phyloP scores from a whole-genome alignment of 2,329 filamentous ascomycete genomes.

The Dactylella cylindrospora region DNA sequence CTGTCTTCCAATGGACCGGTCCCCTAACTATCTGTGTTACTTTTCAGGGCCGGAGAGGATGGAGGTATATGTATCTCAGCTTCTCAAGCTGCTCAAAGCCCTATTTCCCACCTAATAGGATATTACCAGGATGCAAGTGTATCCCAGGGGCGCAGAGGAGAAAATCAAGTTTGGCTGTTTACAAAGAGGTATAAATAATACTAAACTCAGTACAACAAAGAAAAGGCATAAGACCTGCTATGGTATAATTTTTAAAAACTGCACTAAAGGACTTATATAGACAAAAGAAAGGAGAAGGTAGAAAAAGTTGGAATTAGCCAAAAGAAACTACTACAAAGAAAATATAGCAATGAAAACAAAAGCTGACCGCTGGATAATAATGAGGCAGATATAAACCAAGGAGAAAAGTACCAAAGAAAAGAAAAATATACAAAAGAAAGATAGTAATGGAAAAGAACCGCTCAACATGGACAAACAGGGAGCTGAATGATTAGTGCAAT shows the following conservation, averaged over 20 bases:
- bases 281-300: slow-evolving; percentile 3
- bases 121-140: no score
- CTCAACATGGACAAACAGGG: no score
- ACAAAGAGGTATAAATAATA: slow-evolving; percentile 28
- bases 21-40: no score
- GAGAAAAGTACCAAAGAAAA: slow-evolving; percentile 8
- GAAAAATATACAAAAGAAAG: slow-evolving; percentile 1
- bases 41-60: no score
- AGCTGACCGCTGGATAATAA: slow-evolving; percentile 9
- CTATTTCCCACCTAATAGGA: no score
- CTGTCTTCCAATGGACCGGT: no score
- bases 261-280: slow-evolving; percentile 4
- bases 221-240: slow-evolving; percentile 17
- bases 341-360: neutral
- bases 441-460: neutral
- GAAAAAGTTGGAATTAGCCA: neutral
- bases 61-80: no score
- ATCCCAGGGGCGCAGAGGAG: neutral
- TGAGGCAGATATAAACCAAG: slow-evolving; percentile 10
- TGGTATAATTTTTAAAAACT: slow-evolving; percentile 21
- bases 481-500: no score
- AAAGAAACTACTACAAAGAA: slow-evolving; percentile 1
- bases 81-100: no score
- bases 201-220: neutral
- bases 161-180: slow-evolving; percentile 11